Base-by-base conservation (phyloP, 2,329 filamentous ascomycete genomes). In the Fusarium sp. region DNA sequence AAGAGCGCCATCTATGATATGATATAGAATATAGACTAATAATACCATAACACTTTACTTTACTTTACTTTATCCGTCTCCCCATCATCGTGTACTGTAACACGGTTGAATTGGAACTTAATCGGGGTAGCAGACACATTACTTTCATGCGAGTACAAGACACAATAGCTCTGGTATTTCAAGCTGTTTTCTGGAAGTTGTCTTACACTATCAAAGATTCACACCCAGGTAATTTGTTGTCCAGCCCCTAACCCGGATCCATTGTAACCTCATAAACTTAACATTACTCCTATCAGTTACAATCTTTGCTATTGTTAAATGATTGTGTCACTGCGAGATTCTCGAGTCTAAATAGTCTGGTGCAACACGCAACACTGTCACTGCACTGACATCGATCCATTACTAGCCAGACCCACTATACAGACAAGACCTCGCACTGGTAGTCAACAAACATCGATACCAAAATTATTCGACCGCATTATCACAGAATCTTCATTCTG, bases 191-290 rank as follows among this genome's bases (percentile, higher is more conserved):
- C 18, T 37, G 10, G 12, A n/a, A 37, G 34, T n/a, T 37, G 76
- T 76, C 63, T n/a, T 46, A 25, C 60, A 52, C 64, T 77, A 78
- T 71, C 75, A 71, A 41, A 55, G 47, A 45, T 48, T 72, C 76
- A 70, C 25, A 25, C 45, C 61, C 52, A 32, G 44, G 16, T 41
- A 24, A 18, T 51, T 14, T 52, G 27, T 57, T 59, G 49, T 57
- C 71, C 69, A 76, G 68, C 72, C 75, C 75, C 74, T 57, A 68
- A 75, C 63, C 70, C 24, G 25, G 11, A 8, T 52, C 10, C n/a
- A 13, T 40, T 52, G 9, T 16, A 52, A 52, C 32, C 22, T 25
- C 18, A 27, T n/a, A 12, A n/a, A n/a, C 9, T 34, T 8, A 34
- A 34, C 32, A 34, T 18, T 10, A 37, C 34, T 37, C 34, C 18